Evolutionary conservation across 371 early-diverging fungal genomes (phyloP).

Genomic region (Actinomucor elegans): DNA sequence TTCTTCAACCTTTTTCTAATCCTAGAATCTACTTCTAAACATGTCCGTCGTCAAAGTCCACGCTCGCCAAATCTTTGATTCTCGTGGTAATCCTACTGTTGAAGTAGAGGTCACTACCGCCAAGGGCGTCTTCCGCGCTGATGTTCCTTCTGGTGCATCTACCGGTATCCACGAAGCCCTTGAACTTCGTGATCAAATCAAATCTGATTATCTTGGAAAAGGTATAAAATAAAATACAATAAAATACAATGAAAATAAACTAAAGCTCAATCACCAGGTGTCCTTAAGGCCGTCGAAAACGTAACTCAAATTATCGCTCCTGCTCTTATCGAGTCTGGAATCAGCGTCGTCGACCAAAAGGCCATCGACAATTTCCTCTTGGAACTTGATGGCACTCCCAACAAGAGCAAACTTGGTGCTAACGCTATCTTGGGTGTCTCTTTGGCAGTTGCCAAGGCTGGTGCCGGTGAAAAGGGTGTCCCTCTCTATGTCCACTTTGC

Average conservation of each 20-base stretch:
- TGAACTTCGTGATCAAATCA: conserved; percentile 93
- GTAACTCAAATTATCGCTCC: conserved; percentile 89
- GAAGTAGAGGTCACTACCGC: conserved; percentile 97
- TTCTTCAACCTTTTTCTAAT: background rate
- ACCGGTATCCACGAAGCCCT: conserved; percentile 99
- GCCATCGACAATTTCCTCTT: conserved; percentile 92
- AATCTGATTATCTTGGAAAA: conserved; percentile 91
- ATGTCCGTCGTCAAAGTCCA: conserved; percentile 77
- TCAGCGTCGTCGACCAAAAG: conserved; percentile 83
- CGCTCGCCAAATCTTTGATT: conserved; percentile 99
- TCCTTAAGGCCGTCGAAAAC: conserved; percentile 90
- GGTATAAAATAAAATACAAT: conserved; percentile 46
- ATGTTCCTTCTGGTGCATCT: conserved; percentile 98
- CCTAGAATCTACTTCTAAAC: conserved; percentile 20
- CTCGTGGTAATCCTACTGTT: conserved; percentile 98
- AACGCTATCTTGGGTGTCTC: conserved; percentile 99
- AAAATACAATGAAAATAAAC: background rate
- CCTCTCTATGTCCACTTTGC: conserved; percentile 93
- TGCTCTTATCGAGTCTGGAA: conserved; percentile 68
- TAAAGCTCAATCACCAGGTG: conserved; percentile 56
- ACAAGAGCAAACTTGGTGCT: conserved; percentile 96
- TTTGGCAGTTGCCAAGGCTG: conserved; percentile 94
- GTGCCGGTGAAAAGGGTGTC: conserved; percentile 89
- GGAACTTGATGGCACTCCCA: conserved; percentile 90
- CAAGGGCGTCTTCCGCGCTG: conserved; percentile 91